Conservation (phyloP, 768 basidiomycete genomes). For the Russula sp. region DNA sequence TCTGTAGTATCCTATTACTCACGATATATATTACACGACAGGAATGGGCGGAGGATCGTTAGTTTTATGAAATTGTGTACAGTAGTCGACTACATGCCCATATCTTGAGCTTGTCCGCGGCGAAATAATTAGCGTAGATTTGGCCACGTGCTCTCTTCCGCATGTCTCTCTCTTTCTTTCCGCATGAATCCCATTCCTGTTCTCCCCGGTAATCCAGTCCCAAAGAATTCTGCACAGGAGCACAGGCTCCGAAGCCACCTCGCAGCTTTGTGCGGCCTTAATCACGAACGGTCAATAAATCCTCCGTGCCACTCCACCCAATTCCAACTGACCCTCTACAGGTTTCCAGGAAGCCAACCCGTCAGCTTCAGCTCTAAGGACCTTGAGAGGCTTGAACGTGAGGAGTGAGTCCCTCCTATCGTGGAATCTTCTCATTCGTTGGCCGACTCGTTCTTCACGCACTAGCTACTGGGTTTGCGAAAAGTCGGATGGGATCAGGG, state of each 20-base stretch:
- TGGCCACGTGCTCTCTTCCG: slow-evolving; percentile 15
- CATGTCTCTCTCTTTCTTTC: slow-evolving; percentile 9
- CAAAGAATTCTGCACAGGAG: slow-evolving; percentile 56
- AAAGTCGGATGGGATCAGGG: slow-evolving; percentile 94
- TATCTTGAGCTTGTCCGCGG: slow-evolving; percentile 12
- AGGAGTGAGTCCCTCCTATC: slow-evolving; percentile 59
- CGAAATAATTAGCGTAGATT: slow-evolving; percentile 13
- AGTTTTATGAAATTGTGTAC: slow-evolving; percentile 32
- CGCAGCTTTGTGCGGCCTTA: slow-evolving; percentile 60
- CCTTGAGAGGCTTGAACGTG: slow-evolving; percentile 69
- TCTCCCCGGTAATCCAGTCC: slow-evolving; percentile 62
- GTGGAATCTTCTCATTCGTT: not conserved
- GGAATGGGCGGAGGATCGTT: slow-evolving; percentile 96
- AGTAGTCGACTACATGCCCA: slow-evolving; percentile 22
- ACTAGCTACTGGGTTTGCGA: slow-evolving; percentile 97
- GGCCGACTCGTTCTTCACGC: not conserved
- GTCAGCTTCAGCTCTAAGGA: slow-evolving; percentile 79
- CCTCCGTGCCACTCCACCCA: not conserved
- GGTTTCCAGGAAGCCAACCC: slow-evolving; percentile 96
- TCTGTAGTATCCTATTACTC: not conserved
- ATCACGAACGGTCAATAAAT: slow-evolving; percentile 56
- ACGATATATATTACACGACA: slow-evolving; percentile 35
- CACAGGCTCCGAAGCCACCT: slow-evolving; percentile 63
- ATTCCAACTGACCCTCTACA: slow-evolving; percentile 34
- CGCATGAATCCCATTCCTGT: slow-evolving; percentile 49